phyloP scores from a whole-genome alignment of 169 alveolate genomes.

The Theileria sp. region DNA sequence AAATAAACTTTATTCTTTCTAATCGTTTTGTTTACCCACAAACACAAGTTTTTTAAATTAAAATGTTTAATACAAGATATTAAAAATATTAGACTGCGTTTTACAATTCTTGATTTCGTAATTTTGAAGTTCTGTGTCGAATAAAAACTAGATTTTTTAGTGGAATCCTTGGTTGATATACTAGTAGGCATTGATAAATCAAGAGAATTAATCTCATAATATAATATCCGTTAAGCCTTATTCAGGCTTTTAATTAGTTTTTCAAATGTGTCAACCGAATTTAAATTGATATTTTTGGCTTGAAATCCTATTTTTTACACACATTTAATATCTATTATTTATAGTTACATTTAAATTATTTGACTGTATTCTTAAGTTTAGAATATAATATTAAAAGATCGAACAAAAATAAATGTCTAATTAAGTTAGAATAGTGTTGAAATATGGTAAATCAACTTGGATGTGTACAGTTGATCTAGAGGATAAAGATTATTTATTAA shows the following conservation, averaged over 20 bases:
- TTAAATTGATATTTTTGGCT: background rate
- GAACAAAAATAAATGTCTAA: no score
- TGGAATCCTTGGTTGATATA: background rate
- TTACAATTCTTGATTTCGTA: background rate
- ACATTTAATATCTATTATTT: background rate
- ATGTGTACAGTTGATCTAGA: background rate
- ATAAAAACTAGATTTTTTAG: background rate
- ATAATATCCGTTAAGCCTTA: background rate
- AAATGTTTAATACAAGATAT: background rate
- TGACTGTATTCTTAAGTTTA: background rate
- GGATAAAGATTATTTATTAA: no score
- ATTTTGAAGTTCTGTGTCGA: background rate
- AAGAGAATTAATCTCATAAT: background rate
- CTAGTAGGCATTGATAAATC: background rate
- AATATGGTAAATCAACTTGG: background rate
- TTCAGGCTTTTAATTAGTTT: background rate
- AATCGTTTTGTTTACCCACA: background rate
- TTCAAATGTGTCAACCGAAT: background rate
- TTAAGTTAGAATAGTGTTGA: background rate
- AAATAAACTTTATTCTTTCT: background rate
- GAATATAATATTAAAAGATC: background rate
- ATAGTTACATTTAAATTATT: no score
- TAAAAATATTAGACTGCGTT: background rate
- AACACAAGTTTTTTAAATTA: background rate
- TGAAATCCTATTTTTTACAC: background rate